A percentile compares a stretch with the other conserved stretches of the same genome.
Evolutionary conservation across 2,329 filamentous ascomycete species (phyloP).

Genomic region (Blumeria hordei): DNA sequence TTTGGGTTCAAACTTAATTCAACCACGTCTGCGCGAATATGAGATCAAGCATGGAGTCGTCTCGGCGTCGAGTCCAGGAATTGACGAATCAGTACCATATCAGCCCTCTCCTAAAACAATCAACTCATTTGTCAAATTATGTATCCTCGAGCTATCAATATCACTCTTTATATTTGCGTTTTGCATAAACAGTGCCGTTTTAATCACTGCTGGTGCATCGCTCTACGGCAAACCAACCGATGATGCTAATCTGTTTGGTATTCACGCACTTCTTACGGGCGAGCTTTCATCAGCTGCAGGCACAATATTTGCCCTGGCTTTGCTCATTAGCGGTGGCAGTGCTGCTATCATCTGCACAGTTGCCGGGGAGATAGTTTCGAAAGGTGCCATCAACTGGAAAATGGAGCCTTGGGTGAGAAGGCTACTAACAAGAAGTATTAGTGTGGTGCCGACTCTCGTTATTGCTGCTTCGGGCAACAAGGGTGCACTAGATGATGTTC

Average conservation of each 20-base stretch:
- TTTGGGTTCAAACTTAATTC: conserved; percentile 44
- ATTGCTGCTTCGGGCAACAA: conserved; percentile 54
- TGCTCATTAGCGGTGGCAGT: conserved; percentile 54
- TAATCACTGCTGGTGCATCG: conserved; percentile 57
- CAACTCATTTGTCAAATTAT: conserved; percentile 44
- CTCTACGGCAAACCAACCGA: conserved; percentile 39
- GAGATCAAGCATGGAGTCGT: conserved; percentile 30
- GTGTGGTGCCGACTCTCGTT: conserved; percentile 57
- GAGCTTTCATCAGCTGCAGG: conserved; percentile 46
- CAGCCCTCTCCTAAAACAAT: conserved; percentile 47
- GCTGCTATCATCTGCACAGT: conserved; percentile 76
- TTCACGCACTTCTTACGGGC: conserved; percentile 45
- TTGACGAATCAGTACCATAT: conserved; percentile 25
- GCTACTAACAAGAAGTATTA: conserved; percentile 51
- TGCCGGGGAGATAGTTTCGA: conserved; percentile 64
- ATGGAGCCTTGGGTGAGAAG: conserved; percentile 54
- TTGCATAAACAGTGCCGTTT: conserved; percentile 61
- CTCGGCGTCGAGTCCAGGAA: conserved; percentile 10
- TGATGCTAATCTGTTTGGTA: conserved; percentile 52
- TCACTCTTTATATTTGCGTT: conserved; percentile 60
- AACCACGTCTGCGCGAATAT: conserved; percentile 38
- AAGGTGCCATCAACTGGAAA: conserved; percentile 54
- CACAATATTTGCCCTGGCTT: conserved; percentile 53
- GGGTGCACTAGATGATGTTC: conserved; percentile 39
- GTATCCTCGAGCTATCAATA: conserved; percentile 40